phyloP scores from a whole-genome alignment of 2,329 filamentous ascomycete species.

The Fusarium temperatum region DNA sequence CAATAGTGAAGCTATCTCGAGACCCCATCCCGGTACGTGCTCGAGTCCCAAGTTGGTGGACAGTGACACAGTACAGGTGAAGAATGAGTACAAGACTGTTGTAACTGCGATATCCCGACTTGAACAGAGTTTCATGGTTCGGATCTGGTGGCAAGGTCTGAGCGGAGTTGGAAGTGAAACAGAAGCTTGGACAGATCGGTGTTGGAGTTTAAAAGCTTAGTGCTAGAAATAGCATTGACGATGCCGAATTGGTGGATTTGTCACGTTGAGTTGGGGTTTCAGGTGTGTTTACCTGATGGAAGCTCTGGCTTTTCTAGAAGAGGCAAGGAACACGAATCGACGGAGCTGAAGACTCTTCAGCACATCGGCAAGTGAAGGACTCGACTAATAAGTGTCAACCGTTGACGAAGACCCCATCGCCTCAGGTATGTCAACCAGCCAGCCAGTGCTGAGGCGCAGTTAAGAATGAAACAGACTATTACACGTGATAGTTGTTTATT shows the following conservation, averaged over 20 bases:
- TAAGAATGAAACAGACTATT: background rate
- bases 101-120: background rate
- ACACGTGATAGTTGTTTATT: background rate
- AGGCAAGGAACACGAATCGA: background rate
- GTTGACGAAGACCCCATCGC: background rate
- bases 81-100: background rate
- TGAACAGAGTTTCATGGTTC: constrained; percentile 1
- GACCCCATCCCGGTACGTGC: constrained; percentile 9
- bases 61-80: constrained; percentile 4
- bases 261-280: background rate
- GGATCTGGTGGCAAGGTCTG: background rate
- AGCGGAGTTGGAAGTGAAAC: constrained; percentile 9
- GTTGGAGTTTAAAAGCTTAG: background rate
- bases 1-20: constrained; percentile 1
- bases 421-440: background rate
- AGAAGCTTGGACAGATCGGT: background rate
- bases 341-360: background rate
- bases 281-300: background rate
- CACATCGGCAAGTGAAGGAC: background rate
- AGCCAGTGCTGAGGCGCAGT: background rate
- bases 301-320: background rate
- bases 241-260: background rate
- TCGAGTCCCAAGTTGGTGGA: background rate
- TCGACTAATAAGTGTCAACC: background rate
- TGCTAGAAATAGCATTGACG: background rate